Percentiles rank a stretch among this genome's conserved stretches.
Conservation (phyloP, 2,329 filamentous ascomycete genomes). For the Aschersonia sp. region DNA sequence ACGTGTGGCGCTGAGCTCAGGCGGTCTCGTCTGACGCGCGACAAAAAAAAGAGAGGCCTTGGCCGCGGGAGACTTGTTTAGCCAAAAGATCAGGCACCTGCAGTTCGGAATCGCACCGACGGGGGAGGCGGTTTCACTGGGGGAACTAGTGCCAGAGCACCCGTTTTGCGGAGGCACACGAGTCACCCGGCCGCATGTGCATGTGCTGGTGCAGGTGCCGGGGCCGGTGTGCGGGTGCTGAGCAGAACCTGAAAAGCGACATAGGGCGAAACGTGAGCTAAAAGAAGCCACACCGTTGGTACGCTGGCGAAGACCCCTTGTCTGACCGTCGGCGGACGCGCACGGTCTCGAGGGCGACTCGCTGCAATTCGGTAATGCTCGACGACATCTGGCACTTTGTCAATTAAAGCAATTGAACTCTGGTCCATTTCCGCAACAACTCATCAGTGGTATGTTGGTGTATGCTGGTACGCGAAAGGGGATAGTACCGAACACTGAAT, state of each 20-base stretch:
- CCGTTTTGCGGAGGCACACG: too few species aligned
- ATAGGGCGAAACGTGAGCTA: constrained; percentile 2
- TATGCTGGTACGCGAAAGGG: too few species aligned
- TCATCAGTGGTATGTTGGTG: too few species aligned
- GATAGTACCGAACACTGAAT: too few species aligned
- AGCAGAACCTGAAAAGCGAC: neutral
- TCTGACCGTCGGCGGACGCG: neutral
- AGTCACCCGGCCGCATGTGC: too few species aligned
- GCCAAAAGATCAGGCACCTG: neutral
- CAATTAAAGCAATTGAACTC: too few species aligned
- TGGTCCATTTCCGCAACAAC: too few species aligned
- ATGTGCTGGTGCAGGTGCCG: too few species aligned
- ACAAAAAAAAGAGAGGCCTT: too few species aligned
- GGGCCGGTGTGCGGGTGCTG: neutral
- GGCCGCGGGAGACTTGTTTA: neutral
- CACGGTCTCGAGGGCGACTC: neutral
- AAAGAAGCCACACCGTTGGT: neutral
- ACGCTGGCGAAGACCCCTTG: neutral
- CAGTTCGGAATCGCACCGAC: neutral
- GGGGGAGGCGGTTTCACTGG: neutral
- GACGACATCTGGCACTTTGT: too few species aligned
- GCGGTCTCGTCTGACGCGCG: neutral
- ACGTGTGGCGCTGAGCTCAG: neutral
- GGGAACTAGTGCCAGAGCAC: neutral
- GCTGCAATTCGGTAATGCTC: neutral